Evolutionary conservation across 164 flowering plant species (phyloP), one percentile per base, ranked within the genome.

Genomic region (Vitis amurensis): DNA sequence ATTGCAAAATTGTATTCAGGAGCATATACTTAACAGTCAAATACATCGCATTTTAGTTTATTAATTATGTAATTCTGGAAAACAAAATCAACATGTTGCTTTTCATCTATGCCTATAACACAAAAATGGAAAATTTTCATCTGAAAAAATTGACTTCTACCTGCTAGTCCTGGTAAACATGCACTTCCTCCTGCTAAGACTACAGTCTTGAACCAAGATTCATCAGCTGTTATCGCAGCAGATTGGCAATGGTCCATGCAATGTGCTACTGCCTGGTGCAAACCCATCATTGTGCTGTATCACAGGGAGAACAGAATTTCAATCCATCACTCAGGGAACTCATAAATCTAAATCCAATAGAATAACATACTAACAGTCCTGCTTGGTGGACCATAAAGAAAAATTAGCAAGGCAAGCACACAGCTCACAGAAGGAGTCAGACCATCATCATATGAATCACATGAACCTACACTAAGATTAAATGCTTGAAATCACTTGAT

Each of bases 211-310:
- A 79, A 95, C 99, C 99, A 95, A 78, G 80, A 57, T 72, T 85
- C 85, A 74, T 94, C 94, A 59, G 73, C 78, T 0, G 81, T 70
- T 70, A 88, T 67, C 47, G 86, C 91, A 47, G 91, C 88, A 72
- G 78, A 85, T 63, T 83, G 84, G 73, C 96, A 91, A 76, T 91
- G 99, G 68, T 95, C 96, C 88, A 95, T 91, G 78, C 98, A 92
- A 64, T 89, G 96, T 60, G 91, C 97, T 61, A 93, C 89, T 8
- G 98, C 98, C 74, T 89, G 93, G 77, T 91, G 94, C 78, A 95
- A 75, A 67, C 89, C 90, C 97, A 92, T 91, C 16, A 90, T 70
- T 37, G 74, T 87, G 83, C 99, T 95, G 85, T 50, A 52, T 19
- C 78, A 37, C 44, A 68, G 50, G 29, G 29, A 8, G 29, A 19